These are phyloP conservation scores for Suillus discolor DNA, from an alignment of 768 basidiomycete genomes.

Conservation along the genomic window DNA sequence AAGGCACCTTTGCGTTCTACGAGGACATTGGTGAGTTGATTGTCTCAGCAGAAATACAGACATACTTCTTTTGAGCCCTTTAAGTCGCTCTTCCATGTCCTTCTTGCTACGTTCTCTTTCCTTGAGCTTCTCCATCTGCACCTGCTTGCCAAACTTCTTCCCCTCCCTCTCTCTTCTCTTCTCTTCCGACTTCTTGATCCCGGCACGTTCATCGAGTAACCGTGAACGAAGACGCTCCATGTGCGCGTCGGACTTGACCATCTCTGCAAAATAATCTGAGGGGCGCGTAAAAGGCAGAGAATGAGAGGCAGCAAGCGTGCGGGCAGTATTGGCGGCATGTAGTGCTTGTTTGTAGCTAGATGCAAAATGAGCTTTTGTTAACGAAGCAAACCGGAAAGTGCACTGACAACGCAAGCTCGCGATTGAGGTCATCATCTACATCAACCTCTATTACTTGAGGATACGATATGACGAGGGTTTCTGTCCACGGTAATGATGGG, in stretches of 20 bases:
- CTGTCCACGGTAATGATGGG: slow-evolving; percentile 78
- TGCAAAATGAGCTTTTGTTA: background rate
- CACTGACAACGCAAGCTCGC: slow-evolving; percentile 89
- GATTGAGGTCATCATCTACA: slow-evolving; percentile 86
- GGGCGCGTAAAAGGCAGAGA: slow-evolving; percentile 90
- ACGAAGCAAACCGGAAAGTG: background rate
- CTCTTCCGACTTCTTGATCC: slow-evolving; percentile 90
- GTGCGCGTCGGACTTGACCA: slow-evolving; percentile 96
- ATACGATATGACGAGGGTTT: slow-evolving; percentile 73
- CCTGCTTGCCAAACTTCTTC: slow-evolving; percentile 98
- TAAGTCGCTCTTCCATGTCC: slow-evolving; percentile 85
- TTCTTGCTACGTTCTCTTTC: slow-evolving; percentile 90
- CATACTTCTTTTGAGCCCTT: slow-evolving; percentile 89
- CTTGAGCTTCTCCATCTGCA: slow-evolving; percentile 92
- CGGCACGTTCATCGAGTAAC: slow-evolving; percentile 83
- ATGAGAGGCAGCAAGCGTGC: slow-evolving; percentile 73
- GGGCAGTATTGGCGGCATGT: slow-evolving; percentile 76
- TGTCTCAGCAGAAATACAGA: slow-evolving; percentile 16
- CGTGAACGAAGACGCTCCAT: slow-evolving; percentile 96
- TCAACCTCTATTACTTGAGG: slow-evolving; percentile 75
- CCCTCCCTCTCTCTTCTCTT: slow-evolving; percentile 90
- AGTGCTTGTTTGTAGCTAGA: slow-evolving; percentile 94
- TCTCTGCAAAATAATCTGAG: slow-evolving; percentile 94
- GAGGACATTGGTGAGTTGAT: background rate
- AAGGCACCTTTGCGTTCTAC: slow-evolving; percentile 84